A percentile compares a stretch with the other conserved stretches of the same genome.
Evolutionary conservation across 73 alveolate species (phyloP).

Genomic region (Paramecium sexaurelia): DNA sequence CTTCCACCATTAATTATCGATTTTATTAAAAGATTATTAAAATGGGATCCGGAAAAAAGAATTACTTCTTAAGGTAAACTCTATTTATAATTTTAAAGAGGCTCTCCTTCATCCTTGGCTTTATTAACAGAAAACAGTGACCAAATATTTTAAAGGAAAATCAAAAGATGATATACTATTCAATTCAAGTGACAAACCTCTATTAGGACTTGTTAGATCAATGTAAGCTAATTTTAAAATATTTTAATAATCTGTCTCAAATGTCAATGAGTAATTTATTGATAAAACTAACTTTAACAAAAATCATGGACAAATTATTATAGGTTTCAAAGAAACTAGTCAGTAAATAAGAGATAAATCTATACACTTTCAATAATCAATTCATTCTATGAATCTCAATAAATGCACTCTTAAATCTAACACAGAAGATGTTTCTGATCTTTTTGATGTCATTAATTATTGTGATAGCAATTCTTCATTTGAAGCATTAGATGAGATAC

Average conservation of each 20-base stretch:
- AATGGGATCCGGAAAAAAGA: conserved; percentile 22
- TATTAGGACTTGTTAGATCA: neutral
- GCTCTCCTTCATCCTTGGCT: conserved; percentile 20
- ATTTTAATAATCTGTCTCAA: neutral
- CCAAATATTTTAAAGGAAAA: neutral
- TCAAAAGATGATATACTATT: neutral
- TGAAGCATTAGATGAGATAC: neutral
- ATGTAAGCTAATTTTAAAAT: neutral
- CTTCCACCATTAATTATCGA: conserved; percentile 7
- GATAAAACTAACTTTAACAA: neutral
- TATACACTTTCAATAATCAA: conserved; percentile 9
- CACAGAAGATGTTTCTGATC: neutral
- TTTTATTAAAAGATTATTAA: conserved; percentile 1
- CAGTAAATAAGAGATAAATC: neutral
- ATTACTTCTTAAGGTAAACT: neutral
- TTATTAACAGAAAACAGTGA: neutral
- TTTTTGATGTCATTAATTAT: conserved; percentile 27
- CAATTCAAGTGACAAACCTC: neutral
- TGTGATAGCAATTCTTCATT: conserved; percentile 51
- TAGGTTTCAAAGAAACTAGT: conserved; percentile 30
- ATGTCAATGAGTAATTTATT: neutral
- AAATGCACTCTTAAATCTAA: neutral
- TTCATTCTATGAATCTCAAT: neutral
- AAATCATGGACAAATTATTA: neutral
- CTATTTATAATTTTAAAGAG: neutral